A percentile compares a stretch with the other conserved stretches of the same genome.
Conservation (phyloP, 345 rosid species). For the Eucalyptus curtisii region DNA sequence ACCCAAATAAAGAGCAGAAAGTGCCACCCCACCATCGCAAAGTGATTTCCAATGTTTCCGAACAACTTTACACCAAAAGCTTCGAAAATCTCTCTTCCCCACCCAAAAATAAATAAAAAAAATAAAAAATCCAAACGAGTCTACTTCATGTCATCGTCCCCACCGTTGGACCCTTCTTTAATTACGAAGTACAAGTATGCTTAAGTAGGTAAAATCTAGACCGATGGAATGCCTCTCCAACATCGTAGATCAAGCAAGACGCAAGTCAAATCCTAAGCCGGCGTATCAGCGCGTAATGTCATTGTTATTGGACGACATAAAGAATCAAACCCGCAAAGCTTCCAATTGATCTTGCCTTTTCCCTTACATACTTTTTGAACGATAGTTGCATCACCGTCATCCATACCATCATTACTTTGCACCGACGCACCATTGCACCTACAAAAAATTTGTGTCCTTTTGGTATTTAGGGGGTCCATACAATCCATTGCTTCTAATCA, state of each 20-base stretch:
- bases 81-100: neutral
- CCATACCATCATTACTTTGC: neutral
- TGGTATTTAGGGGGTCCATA: neutral
- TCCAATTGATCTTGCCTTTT: neutral
- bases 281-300: too few species aligned
- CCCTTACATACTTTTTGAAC: neutral
- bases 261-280: neutral
- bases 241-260: neutral
- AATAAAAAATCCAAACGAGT: neutral
- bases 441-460: neutral
- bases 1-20: neutral
- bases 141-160: neutral
- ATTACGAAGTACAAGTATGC: neutral
- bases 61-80: neutral
- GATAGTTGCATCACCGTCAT: neutral
- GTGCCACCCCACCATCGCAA: neutral
- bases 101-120: too few species aligned
- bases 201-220: neutral
- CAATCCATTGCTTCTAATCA: neutral
- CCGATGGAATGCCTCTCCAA: neutral
- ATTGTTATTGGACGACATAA: neutral
- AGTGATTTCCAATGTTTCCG: neutral
- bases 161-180: neutral
- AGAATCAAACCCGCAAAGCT: neutral
- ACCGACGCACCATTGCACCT: neutral